phyloP scores from a whole-genome alignment of 1,284 basidiomycete genomes.

The Sanghuangporus sanghuang region DNA sequence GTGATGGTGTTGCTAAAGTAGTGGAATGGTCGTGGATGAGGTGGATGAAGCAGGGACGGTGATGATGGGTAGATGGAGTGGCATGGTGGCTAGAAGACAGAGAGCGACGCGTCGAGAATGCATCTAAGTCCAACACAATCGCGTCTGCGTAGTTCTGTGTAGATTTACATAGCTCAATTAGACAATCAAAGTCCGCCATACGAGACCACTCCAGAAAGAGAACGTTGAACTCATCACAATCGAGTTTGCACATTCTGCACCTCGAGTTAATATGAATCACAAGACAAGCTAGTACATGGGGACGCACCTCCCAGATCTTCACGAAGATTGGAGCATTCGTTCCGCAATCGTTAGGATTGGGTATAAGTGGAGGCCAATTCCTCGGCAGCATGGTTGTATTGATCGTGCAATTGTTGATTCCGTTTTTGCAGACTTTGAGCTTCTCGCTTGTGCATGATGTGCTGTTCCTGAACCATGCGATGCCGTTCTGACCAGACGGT shows the following conservation, averaged over 20 bases:
- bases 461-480: conserved; percentile 60
- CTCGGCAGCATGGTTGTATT: conserved; percentile 57
- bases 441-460: conserved; percentile 49
- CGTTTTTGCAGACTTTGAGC: conserved; percentile 57
- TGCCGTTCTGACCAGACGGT: conserved; percentile 48
- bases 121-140: no score
- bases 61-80: no score
- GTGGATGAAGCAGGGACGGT: not conserved
- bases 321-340: conserved; percentile 79
- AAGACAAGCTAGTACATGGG: not conserved
- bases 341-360: conserved; percentile 68
- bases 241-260: conserved; percentile 67
- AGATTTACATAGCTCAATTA: no score
- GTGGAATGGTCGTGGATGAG: conserved; percentile 28
- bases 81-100: no score
- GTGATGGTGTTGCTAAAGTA: conserved; percentile 83
- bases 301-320: conserved; percentile 83
- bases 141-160: no score
- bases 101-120: no score
- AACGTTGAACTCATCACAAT: conserved; percentile 79
- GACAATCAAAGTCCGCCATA: conserved; percentile 66
- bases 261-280: conserved; percentile 5
- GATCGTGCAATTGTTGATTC: no score
- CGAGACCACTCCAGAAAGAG: conserved; percentile 78
- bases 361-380: conserved; percentile 55